These are phyloP conservation scores for Afroboletus lepidellus DNA, from an alignment of 1,284 basidiomycete genomes.

Conservation along the genomic window DNA sequence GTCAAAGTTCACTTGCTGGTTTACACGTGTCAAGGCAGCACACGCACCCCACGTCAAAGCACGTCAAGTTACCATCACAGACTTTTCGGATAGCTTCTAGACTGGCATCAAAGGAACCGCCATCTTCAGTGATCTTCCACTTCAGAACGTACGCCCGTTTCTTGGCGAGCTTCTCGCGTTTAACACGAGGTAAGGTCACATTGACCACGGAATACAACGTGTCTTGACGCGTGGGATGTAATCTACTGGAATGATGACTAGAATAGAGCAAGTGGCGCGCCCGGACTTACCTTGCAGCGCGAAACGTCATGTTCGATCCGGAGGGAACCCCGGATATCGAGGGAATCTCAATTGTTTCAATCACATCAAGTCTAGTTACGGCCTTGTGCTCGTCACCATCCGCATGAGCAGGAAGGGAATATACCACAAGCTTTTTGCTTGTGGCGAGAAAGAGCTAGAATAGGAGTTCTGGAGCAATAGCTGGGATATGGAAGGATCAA, in stretches of 20 bases:
- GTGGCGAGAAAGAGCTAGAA: conserved; percentile 63
- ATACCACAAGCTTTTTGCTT: conserved; percentile 61
- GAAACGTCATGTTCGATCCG: conserved; percentile 57
- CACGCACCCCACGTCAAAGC: conserved; percentile 79
- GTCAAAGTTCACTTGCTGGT: conserved; percentile 8
- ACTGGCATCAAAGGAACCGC: conserved; percentile 33
- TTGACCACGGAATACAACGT: conserved; percentile 78
- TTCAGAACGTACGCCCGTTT: conserved; percentile 62
- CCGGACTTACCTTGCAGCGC: conserved; percentile 61
- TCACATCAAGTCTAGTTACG: conserved; percentile 41
- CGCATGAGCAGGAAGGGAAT: conserved; percentile 41
- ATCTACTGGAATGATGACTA: conserved; percentile 41
- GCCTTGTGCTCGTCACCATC: conserved; percentile 19
- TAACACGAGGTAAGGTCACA: conserved; percentile 54
- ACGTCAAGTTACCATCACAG: conserved; percentile 78
- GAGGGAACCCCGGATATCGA: conserved; percentile 44
- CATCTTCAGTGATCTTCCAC: conserved; percentile 56
- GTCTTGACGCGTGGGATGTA: conserved; percentile 55
- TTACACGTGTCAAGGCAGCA: conserved; percentile 6
- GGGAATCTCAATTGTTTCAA: conserved; percentile 56
- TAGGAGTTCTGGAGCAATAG: conserved; percentile 4
- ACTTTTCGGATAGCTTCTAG: conserved; percentile 60
- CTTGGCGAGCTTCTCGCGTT: conserved; percentile 51
- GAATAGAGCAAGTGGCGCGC: not conserved
- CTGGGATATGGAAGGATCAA: conserved; percentile 3